Evolutionary conservation across 345 rosid genomes (phyloP), one percentile per base, ranked within the genome.

Genomic region (Brassica juncea): DNA sequence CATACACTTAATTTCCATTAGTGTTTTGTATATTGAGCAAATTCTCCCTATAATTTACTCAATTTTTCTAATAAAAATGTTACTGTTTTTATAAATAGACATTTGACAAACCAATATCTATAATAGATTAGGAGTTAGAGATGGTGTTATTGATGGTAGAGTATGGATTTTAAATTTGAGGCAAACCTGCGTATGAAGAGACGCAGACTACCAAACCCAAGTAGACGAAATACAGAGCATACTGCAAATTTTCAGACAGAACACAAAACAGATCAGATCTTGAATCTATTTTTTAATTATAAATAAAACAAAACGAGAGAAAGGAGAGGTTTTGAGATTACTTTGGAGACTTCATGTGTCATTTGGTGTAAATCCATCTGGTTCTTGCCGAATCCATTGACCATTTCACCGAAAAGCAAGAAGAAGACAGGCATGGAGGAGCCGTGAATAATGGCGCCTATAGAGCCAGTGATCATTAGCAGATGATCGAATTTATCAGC

Each of bases 371-470:
- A 87, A 88, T 95, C 94, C 81, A 89, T 82, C 76, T 95, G 99
- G 85, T 95, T 95, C 84, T 93, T 87, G 42, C 99, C 99, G 78
- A 95, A 95, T 8, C 99, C 99, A 82, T 95, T 95, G 54, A 95
- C 97, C 99, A 95, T 95, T 86, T 95, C 87, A 52, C 99, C 99
- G 70, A 95, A 95, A 1, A 95, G 87, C 59, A 95, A 86, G 88
- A 95, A 95, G 83, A 95, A 95, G 74, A 93, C 91, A 67, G 98
- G 99, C 99, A 93, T 93, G 25, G 99, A 87, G 57, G 99, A 91
- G 73, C 99, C 99, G 73, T 95, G 99, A 70, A 95, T 70, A 16
- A 95, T 83, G 75, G 99, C 98, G 44, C 99, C 99, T 2, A 90
- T 2, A 85, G 93, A 89, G 1, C 99, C 99, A 64, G 80, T 72